Evolutionary conservation across 495 filamentous ascomycete species (phyloP).

Genomic region (Emericellopsis terricola): DNA sequence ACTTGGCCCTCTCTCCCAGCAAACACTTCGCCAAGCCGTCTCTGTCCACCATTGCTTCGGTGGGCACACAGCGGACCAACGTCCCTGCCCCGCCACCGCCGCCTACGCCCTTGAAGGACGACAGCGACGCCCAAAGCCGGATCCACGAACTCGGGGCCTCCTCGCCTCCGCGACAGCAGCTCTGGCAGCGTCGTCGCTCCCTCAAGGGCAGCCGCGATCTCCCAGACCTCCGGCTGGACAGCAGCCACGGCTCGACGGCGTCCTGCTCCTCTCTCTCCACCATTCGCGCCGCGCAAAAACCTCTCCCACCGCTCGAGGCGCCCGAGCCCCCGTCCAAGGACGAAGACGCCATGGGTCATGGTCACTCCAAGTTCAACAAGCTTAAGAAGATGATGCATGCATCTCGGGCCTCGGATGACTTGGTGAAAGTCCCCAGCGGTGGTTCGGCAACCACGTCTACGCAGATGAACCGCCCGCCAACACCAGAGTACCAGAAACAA

Average conservation of each 20-base stretch:
- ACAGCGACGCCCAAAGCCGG: conserved; percentile 3
- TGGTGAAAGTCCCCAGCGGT: background rate
- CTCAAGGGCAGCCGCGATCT: conserved; percentile 21
- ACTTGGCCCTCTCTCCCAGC: no score
- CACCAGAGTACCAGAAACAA: conserved; percentile 4
- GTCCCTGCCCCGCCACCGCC: conserved; percentile 9
- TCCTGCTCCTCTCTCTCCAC: background rate
- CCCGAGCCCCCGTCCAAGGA: conserved; percentile 5
- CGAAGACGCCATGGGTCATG: background rate
- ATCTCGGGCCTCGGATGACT: background rate
- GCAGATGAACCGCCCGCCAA: conserved; percentile 1
- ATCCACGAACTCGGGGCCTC: conserved; percentile 3
- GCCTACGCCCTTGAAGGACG: conserved; percentile 22
- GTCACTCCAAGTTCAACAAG: conserved; percentile 2
- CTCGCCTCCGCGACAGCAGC: conserved; percentile 18
- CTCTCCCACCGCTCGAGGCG: conserved; percentile 4
- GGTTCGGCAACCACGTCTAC: background rate
- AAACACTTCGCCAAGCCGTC: no score
- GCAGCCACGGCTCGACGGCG: conserved; percentile 27
- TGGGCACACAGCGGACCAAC: no score
- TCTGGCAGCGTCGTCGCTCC: conserved; percentile 29
- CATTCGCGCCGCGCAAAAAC: background rate
- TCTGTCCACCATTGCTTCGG: no score
- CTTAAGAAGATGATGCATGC: background rate
- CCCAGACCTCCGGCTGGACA: conserved; percentile 22